Percentiles rank a stretch among this genome's conserved stretches.
These are phyloP conservation scores for Porcisia hertigi DNA, from an alignment of 208 protist genomes.

Conservation along the genomic window DNA sequence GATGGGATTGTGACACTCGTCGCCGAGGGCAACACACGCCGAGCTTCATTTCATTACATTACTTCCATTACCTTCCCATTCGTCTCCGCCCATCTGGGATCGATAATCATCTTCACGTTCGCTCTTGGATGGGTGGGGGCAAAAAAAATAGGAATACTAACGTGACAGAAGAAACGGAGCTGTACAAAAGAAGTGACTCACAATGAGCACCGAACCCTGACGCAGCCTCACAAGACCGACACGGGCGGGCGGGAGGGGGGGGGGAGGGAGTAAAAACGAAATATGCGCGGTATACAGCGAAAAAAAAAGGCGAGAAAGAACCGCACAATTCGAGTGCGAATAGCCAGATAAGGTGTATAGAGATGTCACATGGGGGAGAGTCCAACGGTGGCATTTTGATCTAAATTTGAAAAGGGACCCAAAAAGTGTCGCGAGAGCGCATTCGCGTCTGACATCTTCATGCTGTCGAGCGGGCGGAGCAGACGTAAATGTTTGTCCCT, in stretches of 20 bases:
- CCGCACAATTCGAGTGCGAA: not conserved
- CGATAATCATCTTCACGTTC: not conserved
- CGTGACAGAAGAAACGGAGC: not conserved
- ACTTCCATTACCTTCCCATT: not conserved
- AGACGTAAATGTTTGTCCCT: not conserved
- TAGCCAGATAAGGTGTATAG: not conserved
- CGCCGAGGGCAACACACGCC: not conserved
- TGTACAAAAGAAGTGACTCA: not conserved
- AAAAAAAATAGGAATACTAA: no score
- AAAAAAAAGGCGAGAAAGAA: no score
- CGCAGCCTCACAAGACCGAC: not conserved
- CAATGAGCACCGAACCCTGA: not conserved
- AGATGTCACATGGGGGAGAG: not conserved
- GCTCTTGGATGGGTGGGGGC: not conserved
- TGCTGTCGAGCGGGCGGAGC: not conserved
- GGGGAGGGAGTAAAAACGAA: not conserved
- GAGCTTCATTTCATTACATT: not conserved
- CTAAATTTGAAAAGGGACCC: not conserved
- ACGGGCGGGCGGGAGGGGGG: not conserved
- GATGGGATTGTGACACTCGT: not conserved
- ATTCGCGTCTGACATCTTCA: not conserved
- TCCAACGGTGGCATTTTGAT: not conserved
- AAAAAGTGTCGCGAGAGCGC: not conserved
- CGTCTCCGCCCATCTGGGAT: no score
- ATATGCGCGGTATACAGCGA: not conserved